Evolutionary conservation across 441 rosid genomes (phyloP).

Genomic region (Gossypium lobatum): DNA sequence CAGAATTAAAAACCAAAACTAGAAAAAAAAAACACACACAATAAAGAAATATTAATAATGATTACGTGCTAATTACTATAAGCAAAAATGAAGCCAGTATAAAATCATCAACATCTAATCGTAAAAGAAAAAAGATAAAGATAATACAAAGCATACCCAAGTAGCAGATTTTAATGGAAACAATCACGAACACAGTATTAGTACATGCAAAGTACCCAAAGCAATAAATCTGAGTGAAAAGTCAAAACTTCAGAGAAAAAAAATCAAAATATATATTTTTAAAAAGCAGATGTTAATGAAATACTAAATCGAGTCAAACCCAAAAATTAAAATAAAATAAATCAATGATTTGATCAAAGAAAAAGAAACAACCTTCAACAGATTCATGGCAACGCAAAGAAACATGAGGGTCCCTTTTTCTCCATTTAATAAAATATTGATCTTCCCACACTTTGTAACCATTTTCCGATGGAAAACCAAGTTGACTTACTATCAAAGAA

Average conservation of each 20-base stretch:
- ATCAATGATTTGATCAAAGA: not conserved
- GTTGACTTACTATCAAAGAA: slow-evolving; percentile 39
- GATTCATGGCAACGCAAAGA: slow-evolving; percentile 87
- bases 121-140: not conserved
- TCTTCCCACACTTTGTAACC: slow-evolving; percentile 79
- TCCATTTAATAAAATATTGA: slow-evolving; percentile 79
- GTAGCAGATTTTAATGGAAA: not conserved
- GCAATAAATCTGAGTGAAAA: not conserved
- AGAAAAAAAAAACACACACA: not conserved
- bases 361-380: slow-evolving; percentile 45
- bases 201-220: not conserved
- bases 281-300: not conserved
- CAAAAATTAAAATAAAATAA: not conserved
- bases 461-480: slow-evolving; percentile 49
- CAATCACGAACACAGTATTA: not conserved
- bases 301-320: slow-evolving; percentile 8
- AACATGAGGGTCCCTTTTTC: slow-evolving; percentile 88
- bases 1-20: slow-evolving; percentile 1
- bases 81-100: not conserved
- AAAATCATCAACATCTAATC: not conserved
- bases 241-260: not conserved
- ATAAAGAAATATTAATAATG: not conserved
- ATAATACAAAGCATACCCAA: slow-evolving; percentile 30
- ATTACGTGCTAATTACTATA: not conserved
- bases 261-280: not conserved